Percentiles rank a stretch among this genome's conserved stretches.
Evolutionary conservation across 108 stramenopile species (phyloP).

Genomic region (Skeletonema tropicum): DNA sequence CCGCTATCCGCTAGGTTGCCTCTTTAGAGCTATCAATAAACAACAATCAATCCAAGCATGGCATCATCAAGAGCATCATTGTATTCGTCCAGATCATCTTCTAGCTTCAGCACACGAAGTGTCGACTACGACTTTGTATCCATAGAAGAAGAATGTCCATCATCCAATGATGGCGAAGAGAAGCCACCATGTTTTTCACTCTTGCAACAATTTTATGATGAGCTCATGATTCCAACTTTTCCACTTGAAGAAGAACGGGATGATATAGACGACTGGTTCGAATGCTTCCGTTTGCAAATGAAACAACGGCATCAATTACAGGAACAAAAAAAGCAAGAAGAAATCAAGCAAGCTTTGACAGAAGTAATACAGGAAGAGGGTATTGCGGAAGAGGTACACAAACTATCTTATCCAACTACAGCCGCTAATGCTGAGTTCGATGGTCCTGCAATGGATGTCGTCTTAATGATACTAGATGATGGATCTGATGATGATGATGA

Average conservation of each 20-base stretch:
- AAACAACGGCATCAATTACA: constrained; percentile 11
- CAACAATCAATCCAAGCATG: not conserved
- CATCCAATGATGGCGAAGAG: not conserved
- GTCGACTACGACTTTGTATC: constrained; percentile 19
- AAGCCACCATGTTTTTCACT: constrained; percentile 29
- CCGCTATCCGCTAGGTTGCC: too few species aligned
- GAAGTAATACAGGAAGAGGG: not conserved
- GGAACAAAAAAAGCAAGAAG: not conserved
- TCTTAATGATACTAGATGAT: constrained; percentile 39
- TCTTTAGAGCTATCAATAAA: too few species aligned
- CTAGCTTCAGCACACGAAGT: constrained; percentile 1
- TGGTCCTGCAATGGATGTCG: constrained; percentile 54
- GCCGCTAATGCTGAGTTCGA: constrained; percentile 13
- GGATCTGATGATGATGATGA: constrained; percentile 11
- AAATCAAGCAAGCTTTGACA: not conserved
- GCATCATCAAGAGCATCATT: not conserved
- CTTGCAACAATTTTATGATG: constrained; percentile 52
- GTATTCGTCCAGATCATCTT: not conserved
- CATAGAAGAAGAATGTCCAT: constrained; percentile 35
- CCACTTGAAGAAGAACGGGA: constrained; percentile 63
- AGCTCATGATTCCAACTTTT: constrained; percentile 63
- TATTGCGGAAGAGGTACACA: constrained; percentile 2
- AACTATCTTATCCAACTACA: not conserved
- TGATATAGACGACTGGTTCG: constrained; percentile 59
- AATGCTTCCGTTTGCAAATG: constrained; percentile 54